Conservation (phyloP, 179 eudicot species). For the Silene noctiflora region DNA sequence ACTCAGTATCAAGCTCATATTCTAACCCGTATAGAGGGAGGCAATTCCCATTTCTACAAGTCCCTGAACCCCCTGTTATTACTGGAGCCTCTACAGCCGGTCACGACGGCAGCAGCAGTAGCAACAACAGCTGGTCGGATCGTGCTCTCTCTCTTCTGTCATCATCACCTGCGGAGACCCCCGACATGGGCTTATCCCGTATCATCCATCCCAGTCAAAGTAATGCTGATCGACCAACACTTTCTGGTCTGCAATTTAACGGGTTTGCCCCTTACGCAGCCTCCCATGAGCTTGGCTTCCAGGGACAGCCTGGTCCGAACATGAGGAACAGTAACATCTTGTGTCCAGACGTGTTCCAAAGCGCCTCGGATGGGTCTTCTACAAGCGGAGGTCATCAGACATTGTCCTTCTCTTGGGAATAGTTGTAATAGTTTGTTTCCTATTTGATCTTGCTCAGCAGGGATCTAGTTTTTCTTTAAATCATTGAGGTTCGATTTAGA, state of each 20-base stretch:
- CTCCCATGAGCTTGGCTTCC: constrained; percentile 36
- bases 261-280: constrained; percentile 32
- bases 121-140: constrained; percentile 32
- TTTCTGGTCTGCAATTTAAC: constrained; percentile 31
- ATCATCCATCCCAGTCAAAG: constrained; percentile 41
- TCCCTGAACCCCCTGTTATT: constrained; percentile 27
- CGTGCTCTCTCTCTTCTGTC: constrained; percentile 99
- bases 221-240: constrained; percentile 31
- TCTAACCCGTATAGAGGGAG: constrained; percentile 39
- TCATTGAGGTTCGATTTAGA: neutral
- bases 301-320: constrained; percentile 36
- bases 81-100: constrained; percentile 35
- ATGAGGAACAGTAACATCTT: constrained; percentile 25
- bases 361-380: constrained; percentile 40
- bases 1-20: constrained; percentile 22
- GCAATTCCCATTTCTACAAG: constrained; percentile 50
- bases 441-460: constrained; percentile 10
- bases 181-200: constrained; percentile 46
- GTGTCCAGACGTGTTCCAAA: constrained; percentile 44
- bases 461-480: neutral
- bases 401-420: constrained; percentile 70
- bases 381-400: constrained; percentile 46
- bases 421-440: constrained; percentile 12
- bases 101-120: constrained; percentile 29
- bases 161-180: constrained; percentile 53